Evolutionary conservation across 1,139 yeast genomes (phyloP).

Genomic region (Meyerozyma guilliermondii): DNA sequence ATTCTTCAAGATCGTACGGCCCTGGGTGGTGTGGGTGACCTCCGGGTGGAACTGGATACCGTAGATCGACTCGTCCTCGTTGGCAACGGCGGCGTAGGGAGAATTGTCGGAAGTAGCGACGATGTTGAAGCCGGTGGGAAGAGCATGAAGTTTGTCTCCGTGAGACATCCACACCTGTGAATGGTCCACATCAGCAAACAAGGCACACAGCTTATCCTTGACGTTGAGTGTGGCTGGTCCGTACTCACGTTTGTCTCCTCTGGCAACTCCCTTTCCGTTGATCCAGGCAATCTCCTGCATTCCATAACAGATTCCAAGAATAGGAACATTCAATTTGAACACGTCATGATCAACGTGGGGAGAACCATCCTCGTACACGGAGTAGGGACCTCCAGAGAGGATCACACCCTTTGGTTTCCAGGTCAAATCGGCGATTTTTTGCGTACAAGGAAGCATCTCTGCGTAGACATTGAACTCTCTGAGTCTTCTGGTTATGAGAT

Average conservation of each 20-base stretch:
- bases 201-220: slow-evolving; percentile 58
- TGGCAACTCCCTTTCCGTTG: slow-evolving; percentile 89
- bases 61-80: slow-evolving; percentile 66
- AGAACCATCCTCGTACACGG: slow-evolving; percentile 90
- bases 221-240: slow-evolving; percentile 93
- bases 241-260: slow-evolving; percentile 97
- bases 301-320: slow-evolving; percentile 97
- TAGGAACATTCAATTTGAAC: slow-evolving; percentile 87
- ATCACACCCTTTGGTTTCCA: slow-evolving; percentile 98
- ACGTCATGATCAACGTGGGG: slow-evolving; percentile 97
- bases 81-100: slow-evolving; percentile 90
- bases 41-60: slow-evolving; percentile 99
- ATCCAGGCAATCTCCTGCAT: slow-evolving; percentile 99
- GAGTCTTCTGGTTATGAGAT: slow-evolving; percentile 91
- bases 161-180: slow-evolving; percentile 99
- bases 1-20: slow-evolving; percentile 80
- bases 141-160: slow-evolving; percentile 89
- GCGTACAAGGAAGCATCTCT: slow-evolving; percentile 99
- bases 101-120: slow-evolving; percentile 93
- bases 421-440: slow-evolving; percentile 81
- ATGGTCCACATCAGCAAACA: slow-evolving; percentile 85
- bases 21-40: slow-evolving; percentile 93
- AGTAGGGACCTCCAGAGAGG: slow-evolving; percentile 96
- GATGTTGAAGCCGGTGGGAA: slow-evolving; percentile 84
- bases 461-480: slow-evolving; percentile 98